Evolutionary conservation across 148 eudicot species (phyloP).

Genomic region (Heliosperma pusillum): DNA sequence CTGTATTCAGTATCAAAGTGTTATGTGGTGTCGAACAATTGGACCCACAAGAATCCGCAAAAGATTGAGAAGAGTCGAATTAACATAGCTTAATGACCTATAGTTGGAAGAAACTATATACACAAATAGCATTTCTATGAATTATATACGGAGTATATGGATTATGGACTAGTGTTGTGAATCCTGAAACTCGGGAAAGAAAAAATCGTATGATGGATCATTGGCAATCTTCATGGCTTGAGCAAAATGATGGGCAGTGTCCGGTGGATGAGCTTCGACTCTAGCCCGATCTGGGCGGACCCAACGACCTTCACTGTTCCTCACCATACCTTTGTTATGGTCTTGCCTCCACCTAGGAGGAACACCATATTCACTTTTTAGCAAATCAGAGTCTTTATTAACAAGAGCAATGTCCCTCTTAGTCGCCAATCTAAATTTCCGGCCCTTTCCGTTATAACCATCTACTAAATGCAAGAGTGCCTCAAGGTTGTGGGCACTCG

Average conservation of each 20-base stretch:
- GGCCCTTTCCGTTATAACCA: conserved; percentile 48
- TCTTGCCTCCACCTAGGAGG: conserved; percentile 83
- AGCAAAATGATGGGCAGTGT: conserved; percentile 60
- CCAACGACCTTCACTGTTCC: conserved; percentile 71
- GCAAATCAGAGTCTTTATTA: conserved; percentile 58
- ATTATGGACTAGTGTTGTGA: not conserved
- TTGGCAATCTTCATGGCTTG: conserved; percentile 53
- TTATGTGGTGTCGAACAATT: too few species aligned
- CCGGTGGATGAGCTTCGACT: conserved; percentile 58
- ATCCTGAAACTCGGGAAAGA: not conserved
- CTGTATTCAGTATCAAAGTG: too few species aligned
- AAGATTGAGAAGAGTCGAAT: too few species aligned
- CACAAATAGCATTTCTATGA: too few species aligned
- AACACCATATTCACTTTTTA: conserved; percentile 52
- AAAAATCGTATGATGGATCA: conserved; percentile 19
- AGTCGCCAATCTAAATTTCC: conserved; percentile 30
- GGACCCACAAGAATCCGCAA: too few species aligned
- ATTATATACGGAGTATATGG: too few species aligned
- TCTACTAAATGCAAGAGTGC: conserved; percentile 54
- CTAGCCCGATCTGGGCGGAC: conserved; percentile 54
- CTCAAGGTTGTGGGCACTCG: conserved; percentile 42
- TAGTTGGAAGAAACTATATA: too few species aligned
- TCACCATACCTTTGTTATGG: conserved; percentile 80
- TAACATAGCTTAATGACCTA: too few species aligned
- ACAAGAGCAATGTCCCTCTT: conserved; percentile 70